Evolutionary conservation across 768 basidiomycete species (phyloP), one percentile per base, ranked within the genome.

Genomic region (Russula griseocarnosa): DNA sequence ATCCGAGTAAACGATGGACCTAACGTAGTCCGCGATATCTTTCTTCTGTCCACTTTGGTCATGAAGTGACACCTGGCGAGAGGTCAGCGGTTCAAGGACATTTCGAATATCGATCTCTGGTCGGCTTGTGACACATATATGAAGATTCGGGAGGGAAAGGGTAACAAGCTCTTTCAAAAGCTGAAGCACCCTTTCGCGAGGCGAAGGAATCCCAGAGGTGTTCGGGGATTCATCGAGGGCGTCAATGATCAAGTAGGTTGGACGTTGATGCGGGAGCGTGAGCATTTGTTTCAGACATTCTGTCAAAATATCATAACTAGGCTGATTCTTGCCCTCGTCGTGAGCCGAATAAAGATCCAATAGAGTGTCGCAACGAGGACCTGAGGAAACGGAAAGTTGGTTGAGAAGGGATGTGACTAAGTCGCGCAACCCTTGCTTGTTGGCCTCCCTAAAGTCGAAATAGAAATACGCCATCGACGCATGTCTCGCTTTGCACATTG

Each of bases 181-280:
- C 24, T 50, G n/a, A 6, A 60, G 36, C n/a, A 58, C 40, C 1
- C 6, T 18, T 30, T 50, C 42, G 9, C 62, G 58, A n/a, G 50
- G 34, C 0, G 62, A 36, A 24, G 46, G 49, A 2, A 52, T 30
- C 1, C 55, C 55, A 10, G 57, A 24, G 10, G 32, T 11, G 8
- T 32, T 13, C 18, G 62, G 57, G n/a, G 57, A 46, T 16, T 63
- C 62, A 9, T 63, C 62, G 20, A 63, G 28, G 0, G 57, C 62
- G 34, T 63, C 62, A 0, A 59, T 4, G n/a, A 58, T 56, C 3
- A 62, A 9, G 49, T 62, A 62, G 26, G 32, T 47, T 3, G 36
- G 54, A n/a, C 11, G 8, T 47, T 44, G 30, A n/a, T 20, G 14
- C 1, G 55, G 28, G 38, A 52, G 13, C 5, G 30, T 13, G 32